A percentile compares a stretch with the other conserved stretches of the same genome.
These are phyloP conservation scores for Penicillium sp. DNA, from an alignment of 2,329 filamentous ascomycete genomes.

Conservation along the genomic window DNA sequence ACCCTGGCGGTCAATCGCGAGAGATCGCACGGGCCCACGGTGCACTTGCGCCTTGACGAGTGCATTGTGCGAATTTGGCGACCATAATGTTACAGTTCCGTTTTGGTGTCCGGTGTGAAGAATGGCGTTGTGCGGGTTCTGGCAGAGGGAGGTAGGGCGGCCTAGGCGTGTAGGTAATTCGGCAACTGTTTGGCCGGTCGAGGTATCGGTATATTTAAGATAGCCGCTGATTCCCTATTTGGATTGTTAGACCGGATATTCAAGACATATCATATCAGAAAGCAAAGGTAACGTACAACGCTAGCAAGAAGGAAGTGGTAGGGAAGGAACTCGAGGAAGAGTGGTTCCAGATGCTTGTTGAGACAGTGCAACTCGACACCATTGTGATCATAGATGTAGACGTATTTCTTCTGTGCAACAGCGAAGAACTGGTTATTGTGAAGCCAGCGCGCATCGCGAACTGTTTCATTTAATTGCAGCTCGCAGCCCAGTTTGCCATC, in stretches of 20 bases:
- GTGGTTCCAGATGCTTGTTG: slow-evolving; percentile 86
- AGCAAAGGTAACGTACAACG: slow-evolving; percentile 60
- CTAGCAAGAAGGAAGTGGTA: slow-evolving; percentile 95
- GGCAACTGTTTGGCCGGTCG: slow-evolving; percentile 84
- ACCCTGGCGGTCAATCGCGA: slow-evolving; percentile 86
- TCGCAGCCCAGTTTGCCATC: slow-evolving; percentile 90
- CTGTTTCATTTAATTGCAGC: slow-evolving; percentile 85
- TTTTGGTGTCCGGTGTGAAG: slow-evolving; percentile 94
- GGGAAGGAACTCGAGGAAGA: slow-evolving; percentile 91
- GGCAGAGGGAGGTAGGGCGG: slow-evolving; percentile 77
- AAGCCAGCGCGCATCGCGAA: slow-evolving; percentile 87
- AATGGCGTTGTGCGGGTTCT: slow-evolving; percentile 92
- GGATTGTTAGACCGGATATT: neutral
- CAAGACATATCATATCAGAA: neutral
- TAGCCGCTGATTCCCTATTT: slow-evolving; percentile 74
- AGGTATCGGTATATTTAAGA: slow-evolving; percentile 93
- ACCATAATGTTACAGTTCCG: slow-evolving; percentile 93
- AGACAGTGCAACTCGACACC: slow-evolving; percentile 93
- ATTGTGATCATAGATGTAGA: slow-evolving; percentile 92
- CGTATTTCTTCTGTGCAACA: slow-evolving; percentile 92
- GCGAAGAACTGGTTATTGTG: slow-evolving; percentile 94
- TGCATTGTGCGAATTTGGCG: slow-evolving; percentile 83
- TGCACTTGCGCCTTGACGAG: slow-evolving; percentile 92
- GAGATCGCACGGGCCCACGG: slow-evolving; percentile 80
- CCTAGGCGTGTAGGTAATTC: slow-evolving; percentile 86